Evolutionary conservation across 2,329 filamentous ascomycete genomes (phyloP), one percentile per base, ranked within the genome.

Genomic region (Westerdykella sp.): DNA sequence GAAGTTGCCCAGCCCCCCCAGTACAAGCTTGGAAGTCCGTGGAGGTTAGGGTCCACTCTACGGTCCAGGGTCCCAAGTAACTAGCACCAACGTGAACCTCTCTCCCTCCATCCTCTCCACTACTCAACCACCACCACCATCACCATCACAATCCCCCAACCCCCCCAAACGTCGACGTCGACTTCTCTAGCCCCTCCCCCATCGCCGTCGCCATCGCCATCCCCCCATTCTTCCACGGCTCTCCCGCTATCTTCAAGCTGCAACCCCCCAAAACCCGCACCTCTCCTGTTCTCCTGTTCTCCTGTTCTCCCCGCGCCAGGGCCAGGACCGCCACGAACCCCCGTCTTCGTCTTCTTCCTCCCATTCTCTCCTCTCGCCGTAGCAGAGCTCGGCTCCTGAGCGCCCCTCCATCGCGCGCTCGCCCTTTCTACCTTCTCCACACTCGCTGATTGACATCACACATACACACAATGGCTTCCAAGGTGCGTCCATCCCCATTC

Each of bases 401-500:
- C 32, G 32, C 16, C 18, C 36, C 15, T 28, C 38, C 23, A 34
- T 34, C 42, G 44, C 46, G 42, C 50, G 42, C 50, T 22, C 38
- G 37, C 42, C 38, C 37, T 44, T 39, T 34, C 25, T 32, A 34
- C 18, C 18, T 25, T 34, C 39, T 15, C 18, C 13, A 41, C n/a
- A 11, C 48, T 40, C 21, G 15, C 28, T 18, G 32, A 22, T 30
- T 34, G 25, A 5, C 6, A 21, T 16, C 38, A n/a, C 30, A 21
- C 41, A 25, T 43, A 45, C 35, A 41, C 54, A 53, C 53, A 60
- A 67, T 67, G 64, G 62, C 64, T 40, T 66, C 64, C 44, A 67
- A 66, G 62, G 63, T 67, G 48, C 46, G 55, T 55, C 37, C 40
- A 22, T 39, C 36, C n/a, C n/a, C n/a, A n/a, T n/a, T n/a, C n/a